phyloP scores from a whole-genome alignment of 805 yeast species.

The Sugiyamaella americana region DNA sequence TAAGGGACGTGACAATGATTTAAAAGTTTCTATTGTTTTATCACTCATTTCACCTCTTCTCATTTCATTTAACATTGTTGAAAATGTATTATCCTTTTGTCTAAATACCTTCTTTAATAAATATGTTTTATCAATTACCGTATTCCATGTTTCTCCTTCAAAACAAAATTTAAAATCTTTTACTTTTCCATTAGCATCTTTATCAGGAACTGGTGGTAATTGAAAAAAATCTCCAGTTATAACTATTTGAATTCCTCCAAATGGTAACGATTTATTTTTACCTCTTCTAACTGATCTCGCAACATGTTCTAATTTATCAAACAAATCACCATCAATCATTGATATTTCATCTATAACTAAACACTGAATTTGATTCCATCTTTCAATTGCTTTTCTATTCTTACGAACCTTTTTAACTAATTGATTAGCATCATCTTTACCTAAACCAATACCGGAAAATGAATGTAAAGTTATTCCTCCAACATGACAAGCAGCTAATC shows the following conservation, averaged over 20 bases:
- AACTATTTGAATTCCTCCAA: slow-evolving; percentile 90
- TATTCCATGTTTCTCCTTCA: slow-evolving; percentile 64
- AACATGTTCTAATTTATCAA: slow-evolving; percentile 66
- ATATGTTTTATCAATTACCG: slow-evolving; percentile 57
- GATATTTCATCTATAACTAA: slow-evolving; percentile 89
- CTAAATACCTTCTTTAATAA: slow-evolving; percentile 77
- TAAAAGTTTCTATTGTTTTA: slow-evolving; percentile 44
- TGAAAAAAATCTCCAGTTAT: slow-evolving; percentile 96
- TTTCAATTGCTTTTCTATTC: slow-evolving; percentile 38
- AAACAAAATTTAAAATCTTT: slow-evolving; percentile 56
- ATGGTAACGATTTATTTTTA: slow-evolving; percentile 44
- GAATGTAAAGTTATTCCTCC: slow-evolving; percentile 87
- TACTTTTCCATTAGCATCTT: neutral
- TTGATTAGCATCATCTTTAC: slow-evolving; percentile 43
- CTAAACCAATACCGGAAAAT: slow-evolving; percentile 82
- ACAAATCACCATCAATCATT: slow-evolving; percentile 78
- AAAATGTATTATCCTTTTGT: slow-evolving; percentile 70
- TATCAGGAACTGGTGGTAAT: slow-evolving; percentile 72
- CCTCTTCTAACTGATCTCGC: slow-evolving; percentile 54
- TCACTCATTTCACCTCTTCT: slow-evolving; percentile 62
- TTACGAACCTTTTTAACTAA: slow-evolving; percentile 46
- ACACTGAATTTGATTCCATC: slow-evolving; percentile 67
- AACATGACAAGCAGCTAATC: slow-evolving; percentile 89
- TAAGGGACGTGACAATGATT: slow-evolving; percentile 48
- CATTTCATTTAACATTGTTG: slow-evolving; percentile 72